Evolutionary conservation across 31 red algal species (phyloP).

Genomic region (Porphyra umbilicalis): DNA sequence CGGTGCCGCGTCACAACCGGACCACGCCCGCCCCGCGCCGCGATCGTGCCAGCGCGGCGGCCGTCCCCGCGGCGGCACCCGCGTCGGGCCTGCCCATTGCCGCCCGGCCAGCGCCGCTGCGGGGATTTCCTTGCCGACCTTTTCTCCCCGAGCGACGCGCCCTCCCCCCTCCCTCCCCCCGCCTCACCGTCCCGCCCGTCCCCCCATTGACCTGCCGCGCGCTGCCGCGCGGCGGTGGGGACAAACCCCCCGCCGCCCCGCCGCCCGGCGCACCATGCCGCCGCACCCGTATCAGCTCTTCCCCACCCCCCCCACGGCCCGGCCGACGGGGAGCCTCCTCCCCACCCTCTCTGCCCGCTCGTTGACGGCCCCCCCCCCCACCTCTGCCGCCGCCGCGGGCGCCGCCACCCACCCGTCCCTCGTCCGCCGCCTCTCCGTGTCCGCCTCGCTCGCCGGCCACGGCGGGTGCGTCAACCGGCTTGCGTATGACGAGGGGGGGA

Average conservation of each 20-base stretch:
- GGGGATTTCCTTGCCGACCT: neutral
- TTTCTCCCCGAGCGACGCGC: neutral
- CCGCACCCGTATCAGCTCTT: neutral
- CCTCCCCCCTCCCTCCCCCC: neutral
- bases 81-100: too few relatives aligned
- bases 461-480: slow-evolving; percentile 4
- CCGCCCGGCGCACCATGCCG: neutral
- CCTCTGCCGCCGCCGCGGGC: neutral
- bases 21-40: too few relatives aligned
- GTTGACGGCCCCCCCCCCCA: neutral
- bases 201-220: too few relatives aligned
- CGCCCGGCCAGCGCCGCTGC: too few relatives aligned
- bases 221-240: too few relatives aligned
- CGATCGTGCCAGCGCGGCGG: too few relatives aligned
- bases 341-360: neutral
- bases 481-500: neutral
- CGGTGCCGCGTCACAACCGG: too few relatives aligned
- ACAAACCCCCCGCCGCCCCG: neutral
- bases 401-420: neutral
- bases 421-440: neutral
- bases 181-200: too few relatives aligned
- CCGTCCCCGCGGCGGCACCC: too few relatives aligned
- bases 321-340: neutral
- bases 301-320: neutral
- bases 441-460: neutral